Percentiles rank a stretch among this genome's conserved stretches.
Evolutionary conservation across 1,284 basidiomycete species (phyloP).

Genomic region (Cryptococcus neoformans): DNA sequence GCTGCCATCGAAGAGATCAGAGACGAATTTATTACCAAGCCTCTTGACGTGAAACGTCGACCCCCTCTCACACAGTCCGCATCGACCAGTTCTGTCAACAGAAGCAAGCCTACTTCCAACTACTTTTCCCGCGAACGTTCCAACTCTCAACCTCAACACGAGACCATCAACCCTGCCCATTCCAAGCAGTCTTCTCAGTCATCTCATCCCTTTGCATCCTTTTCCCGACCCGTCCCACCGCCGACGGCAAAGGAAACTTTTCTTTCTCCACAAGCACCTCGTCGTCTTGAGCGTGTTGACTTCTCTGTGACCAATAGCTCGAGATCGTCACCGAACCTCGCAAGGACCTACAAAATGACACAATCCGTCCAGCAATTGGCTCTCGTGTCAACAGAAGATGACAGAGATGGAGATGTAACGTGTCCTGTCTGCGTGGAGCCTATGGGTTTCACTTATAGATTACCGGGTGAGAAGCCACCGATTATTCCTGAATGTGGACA

Average conservation of each 20-base stretch:
- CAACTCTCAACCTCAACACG: constrained; percentile 9
- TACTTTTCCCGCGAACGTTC: constrained; percentile 10
- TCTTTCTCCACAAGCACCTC: constrained; percentile 5
- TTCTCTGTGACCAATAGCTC: constrained; percentile 4
- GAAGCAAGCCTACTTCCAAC: constrained; percentile 1
- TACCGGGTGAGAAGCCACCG: constrained; percentile 93
- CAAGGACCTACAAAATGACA: constrained; percentile 17
- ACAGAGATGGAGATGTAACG: constrained; percentile 32
- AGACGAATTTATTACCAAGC: not conserved
- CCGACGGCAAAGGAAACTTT: constrained; percentile 7
- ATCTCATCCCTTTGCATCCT: constrained; percentile 39
- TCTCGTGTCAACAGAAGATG: constrained; percentile 35
- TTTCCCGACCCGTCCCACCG: constrained; percentile 18
- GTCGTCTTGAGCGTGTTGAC: not conserved
- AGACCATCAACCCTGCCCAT: constrained; percentile 22
- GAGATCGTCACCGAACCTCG: constrained; percentile 27
- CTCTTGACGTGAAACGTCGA: not conserved
- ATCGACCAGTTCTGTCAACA: constrained; percentile 13
- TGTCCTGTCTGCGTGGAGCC: constrained; percentile 50
- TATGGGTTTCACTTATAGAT: constrained; percentile 45
- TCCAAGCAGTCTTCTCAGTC: constrained; percentile 20
- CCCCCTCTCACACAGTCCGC: constrained; percentile 1
- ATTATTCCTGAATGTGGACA: constrained; percentile 97
- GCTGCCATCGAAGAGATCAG: constrained; percentile 2
- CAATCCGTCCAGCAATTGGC: constrained; percentile 30